Evolutionary conservation across 164 flowering plant species (phyloP).

Genomic region (Liriodendron chinense): DNA sequence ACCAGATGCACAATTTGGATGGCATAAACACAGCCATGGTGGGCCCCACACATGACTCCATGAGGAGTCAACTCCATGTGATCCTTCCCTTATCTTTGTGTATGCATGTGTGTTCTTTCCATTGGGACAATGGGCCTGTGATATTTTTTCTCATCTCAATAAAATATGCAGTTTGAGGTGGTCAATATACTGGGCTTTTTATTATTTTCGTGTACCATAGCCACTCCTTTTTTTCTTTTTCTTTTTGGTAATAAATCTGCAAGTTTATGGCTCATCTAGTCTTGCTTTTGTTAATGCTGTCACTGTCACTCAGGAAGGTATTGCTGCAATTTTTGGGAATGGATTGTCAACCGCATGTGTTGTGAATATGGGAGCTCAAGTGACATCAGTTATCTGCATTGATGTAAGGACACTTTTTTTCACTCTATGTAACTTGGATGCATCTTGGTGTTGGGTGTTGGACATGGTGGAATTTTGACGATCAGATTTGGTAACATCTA

Average conservation of each 20-base stretch:
- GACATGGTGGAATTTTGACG: background rate
- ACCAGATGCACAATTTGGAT: too few species aligned
- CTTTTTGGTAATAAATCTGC: background rate
- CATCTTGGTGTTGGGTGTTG: background rate
- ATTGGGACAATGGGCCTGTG: too few species aligned
- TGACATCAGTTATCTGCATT: constrained; percentile 81
- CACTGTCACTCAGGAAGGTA: constrained; percentile 63
- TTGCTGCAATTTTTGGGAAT: constrained; percentile 96
- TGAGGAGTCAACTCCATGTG: too few species aligned
- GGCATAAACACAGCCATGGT: too few species aligned
- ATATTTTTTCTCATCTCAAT: too few species aligned
- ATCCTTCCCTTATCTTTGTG: too few species aligned
- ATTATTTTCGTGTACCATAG: too few species aligned
- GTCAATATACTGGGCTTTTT: too few species aligned
- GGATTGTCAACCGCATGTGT: constrained; percentile 96
- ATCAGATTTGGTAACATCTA: background rate
- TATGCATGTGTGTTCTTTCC: too few species aligned
- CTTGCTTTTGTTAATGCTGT: background rate
- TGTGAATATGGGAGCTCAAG: constrained; percentile 92
- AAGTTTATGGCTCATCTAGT: background rate
- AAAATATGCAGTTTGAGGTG: too few species aligned
- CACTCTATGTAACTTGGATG: background rate
- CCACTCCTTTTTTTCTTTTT: background rate
- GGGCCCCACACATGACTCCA: too few species aligned
- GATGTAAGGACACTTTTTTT: constrained; percentile 51